Conservation (phyloP, 805 yeast species). For the Teunomyces atbi region DNA sequence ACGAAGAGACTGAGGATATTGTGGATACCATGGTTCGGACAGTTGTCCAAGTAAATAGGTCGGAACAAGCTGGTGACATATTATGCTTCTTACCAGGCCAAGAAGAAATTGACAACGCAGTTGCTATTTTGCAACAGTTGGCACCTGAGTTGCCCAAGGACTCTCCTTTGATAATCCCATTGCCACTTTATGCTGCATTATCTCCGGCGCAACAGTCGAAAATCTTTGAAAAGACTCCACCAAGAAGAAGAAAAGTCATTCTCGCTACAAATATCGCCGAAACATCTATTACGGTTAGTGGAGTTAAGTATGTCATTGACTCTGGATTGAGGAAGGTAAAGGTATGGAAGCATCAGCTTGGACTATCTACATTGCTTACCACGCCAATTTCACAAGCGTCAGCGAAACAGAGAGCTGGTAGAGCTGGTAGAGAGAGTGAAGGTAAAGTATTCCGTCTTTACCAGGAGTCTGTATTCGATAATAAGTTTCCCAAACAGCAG, state of each 20-base stretch:
- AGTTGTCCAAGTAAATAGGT: slow-evolving; percentile 71
- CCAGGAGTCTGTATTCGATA: slow-evolving; percentile 65
- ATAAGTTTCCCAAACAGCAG: slow-evolving; percentile 65
- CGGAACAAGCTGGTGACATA: slow-evolving; percentile 88
- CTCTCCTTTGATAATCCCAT: slow-evolving; percentile 71
- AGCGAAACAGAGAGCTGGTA: slow-evolving; percentile 93
- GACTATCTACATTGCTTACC: slow-evolving; percentile 87
- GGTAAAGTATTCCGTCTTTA: slow-evolving; percentile 89
- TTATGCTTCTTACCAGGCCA: slow-evolving; percentile 93
- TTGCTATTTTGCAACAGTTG: slow-evolving; percentile 54
- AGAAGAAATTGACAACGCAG: slow-evolving; percentile 92
- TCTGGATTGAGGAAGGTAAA: slow-evolving; percentile 90
- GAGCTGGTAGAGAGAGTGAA: slow-evolving; percentile 96
- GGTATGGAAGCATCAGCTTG: slow-evolving; percentile 91
- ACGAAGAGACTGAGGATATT: slow-evolving; percentile 70
- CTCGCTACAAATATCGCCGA: slow-evolving; percentile 96
- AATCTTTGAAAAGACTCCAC: slow-evolving; percentile 67
- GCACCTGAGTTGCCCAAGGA: slow-evolving; percentile 68
- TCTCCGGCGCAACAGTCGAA: slow-evolving; percentile 80
- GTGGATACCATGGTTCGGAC: slow-evolving; percentile 76
- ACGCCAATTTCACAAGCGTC: slow-evolving; percentile 93
- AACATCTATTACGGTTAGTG: slow-evolving; percentile 94
- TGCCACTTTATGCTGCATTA: slow-evolving; percentile 92
- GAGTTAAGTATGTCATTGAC: slow-evolving; percentile 90
- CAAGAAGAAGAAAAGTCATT: slow-evolving; percentile 78